phyloP scores from a whole-genome alignment of 148 eudicot genomes.

The Amaranthus cruentus region DNA sequence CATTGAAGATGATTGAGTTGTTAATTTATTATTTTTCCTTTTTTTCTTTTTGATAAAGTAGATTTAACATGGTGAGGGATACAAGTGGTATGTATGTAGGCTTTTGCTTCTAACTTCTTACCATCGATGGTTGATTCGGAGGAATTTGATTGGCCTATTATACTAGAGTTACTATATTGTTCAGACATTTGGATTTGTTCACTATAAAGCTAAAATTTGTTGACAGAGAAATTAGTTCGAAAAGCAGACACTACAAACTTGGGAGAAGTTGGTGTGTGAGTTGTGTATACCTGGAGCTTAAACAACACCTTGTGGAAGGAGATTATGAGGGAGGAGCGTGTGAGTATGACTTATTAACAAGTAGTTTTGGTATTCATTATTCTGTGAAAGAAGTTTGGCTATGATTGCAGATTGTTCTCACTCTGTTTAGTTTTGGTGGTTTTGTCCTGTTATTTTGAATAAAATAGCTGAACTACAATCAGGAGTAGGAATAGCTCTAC shows the following conservation, averaged over 20 bases:
- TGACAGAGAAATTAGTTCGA: background rate
- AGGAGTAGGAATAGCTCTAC: background rate
- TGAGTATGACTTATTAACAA: background rate
- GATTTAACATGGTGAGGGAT: too few species aligned
- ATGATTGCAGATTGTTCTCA: background rate
- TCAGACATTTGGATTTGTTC: slow-evolving; percentile 1
- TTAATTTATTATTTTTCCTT: background rate
- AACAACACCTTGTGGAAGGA: background rate
- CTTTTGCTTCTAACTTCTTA: too few species aligned
- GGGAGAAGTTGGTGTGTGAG: background rate
- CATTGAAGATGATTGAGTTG: too few species aligned
- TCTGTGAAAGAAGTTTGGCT: background rate
- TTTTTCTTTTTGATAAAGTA: background rate
- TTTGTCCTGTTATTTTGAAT: background rate
- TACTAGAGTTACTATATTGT: background rate
- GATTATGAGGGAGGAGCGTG: background rate
- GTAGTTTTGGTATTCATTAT: background rate
- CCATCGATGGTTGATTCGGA: too few species aligned
- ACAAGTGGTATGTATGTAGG: too few species aligned
- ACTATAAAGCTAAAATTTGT: background rate
- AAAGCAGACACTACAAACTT: background rate
- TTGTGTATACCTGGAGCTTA: background rate
- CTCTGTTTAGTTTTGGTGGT: background rate
- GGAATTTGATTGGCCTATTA: background rate
- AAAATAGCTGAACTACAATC: background rate